phyloP scores from a whole-genome alignment of 352 stramenopile genomes.

The Thalassiosira ordinaria region DNA sequence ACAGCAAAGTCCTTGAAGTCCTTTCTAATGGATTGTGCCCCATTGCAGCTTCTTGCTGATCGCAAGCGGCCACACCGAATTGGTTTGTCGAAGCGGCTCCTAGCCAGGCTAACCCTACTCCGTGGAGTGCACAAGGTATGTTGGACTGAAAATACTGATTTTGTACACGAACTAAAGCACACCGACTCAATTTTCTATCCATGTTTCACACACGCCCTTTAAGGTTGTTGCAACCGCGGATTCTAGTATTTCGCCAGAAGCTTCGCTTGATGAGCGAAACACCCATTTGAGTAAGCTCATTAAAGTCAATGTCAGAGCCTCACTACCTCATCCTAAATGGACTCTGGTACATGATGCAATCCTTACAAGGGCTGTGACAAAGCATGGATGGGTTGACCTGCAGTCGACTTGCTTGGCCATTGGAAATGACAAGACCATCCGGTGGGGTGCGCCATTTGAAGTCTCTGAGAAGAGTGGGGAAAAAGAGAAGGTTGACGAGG shows the following conservation, averaged over 20 bases:
- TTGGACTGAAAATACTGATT: too few species aligned
- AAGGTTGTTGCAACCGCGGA: conserved; percentile 43
- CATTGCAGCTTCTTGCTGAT: conserved; percentile 77
- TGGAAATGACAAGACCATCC: conserved; percentile 67
- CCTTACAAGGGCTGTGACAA: conserved; percentile 71
- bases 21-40: conserved; percentile 73
- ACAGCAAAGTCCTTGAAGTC: conserved; percentile 57
- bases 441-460: conserved; percentile 79
- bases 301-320: conserved; percentile 46
- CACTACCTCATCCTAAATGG: conserved; percentile 77
- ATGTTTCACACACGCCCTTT: conserved; percentile 4
- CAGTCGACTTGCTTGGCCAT: conserved; percentile 61
- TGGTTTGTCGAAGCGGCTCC: conserved; percentile 50
- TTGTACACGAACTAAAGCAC: too few species aligned
- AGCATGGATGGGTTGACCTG: conserved; percentile 83
- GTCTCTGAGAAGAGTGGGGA: conserved; percentile 6
- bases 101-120: conserved; percentile 33
- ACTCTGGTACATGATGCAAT: conserved; percentile 77
- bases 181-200: conserved; percentile 29
- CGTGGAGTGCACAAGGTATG: conserved; percentile 39
- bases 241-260: conserved; percentile 32
- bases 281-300: conserved; percentile 54
- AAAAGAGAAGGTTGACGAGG: conserved; percentile 32
- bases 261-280: conserved; percentile 41
- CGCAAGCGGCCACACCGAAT: conserved; percentile 60